Conservation (phyloP, 116 monocot genomes). For the Iris pallida region DNA sequence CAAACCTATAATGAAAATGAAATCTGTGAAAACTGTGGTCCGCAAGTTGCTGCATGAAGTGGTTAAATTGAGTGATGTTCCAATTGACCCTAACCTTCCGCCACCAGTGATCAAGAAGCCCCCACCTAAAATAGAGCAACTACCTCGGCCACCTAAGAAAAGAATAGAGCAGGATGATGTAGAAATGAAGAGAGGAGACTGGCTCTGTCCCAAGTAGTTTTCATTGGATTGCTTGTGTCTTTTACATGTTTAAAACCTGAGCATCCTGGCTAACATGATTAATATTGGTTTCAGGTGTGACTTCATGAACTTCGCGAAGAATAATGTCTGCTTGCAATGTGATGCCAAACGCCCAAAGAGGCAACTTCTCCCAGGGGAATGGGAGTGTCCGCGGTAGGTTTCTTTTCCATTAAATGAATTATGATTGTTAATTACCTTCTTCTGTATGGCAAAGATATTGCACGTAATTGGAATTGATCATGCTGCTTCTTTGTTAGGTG, state of each 20-base stretch:
- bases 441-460: no score
- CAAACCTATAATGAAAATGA: constrained; percentile 71
- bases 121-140: constrained; percentile 87
- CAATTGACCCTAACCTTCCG: constrained; percentile 91
- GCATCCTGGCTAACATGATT: constrained; percentile 4
- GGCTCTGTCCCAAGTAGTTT: constrained; percentile 87
- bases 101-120: constrained; percentile 77
- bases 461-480: background rate
- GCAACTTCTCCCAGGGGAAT: constrained; percentile 94
- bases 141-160: constrained; percentile 76
- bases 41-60: constrained; percentile 87
- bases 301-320: constrained; percentile 99
- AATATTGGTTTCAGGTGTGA: constrained; percentile 70
- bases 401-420: background rate
- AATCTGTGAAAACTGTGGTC: constrained; percentile 66
- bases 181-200: constrained; percentile 99
- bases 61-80: constrained; percentile 72
- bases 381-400: constrained; percentile 88
- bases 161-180: constrained; percentile 92
- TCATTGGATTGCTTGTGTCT: background rate
- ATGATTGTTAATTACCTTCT: background rate
- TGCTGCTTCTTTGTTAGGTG: constrained; percentile 47
- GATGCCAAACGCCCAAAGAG: constrained; percentile 92
- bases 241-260: no score
- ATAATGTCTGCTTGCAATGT: constrained; percentile 88